Conservation (phyloP, 768 basidiomycete species). For the Suillus hirtellus region DNA sequence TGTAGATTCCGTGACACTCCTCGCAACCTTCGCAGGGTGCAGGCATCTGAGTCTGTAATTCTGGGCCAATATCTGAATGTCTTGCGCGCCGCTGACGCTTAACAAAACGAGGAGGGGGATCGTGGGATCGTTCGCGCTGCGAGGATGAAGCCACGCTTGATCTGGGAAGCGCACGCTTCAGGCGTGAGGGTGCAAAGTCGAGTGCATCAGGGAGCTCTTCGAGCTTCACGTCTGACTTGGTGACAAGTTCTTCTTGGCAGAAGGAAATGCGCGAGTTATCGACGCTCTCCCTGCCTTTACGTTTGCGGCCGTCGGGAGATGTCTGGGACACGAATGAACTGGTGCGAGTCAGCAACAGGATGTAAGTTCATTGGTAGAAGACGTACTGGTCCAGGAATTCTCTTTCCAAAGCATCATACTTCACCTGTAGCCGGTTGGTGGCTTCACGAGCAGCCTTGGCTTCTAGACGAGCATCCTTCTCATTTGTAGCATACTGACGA, state of each 20-base stretch:
- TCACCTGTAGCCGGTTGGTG: constrained; percentile 37
- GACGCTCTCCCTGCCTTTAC: constrained; percentile 1
- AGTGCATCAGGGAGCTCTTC: background rate
- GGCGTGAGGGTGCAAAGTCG: constrained; percentile 10
- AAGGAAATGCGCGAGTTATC: background rate
- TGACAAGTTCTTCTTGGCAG: background rate
- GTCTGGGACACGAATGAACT: background rate
- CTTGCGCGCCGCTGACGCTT: constrained; percentile 30
- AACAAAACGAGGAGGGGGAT: constrained; percentile 8
- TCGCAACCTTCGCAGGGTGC: background rate
- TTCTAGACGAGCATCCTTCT: constrained; percentile 25
- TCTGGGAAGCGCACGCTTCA: constrained; percentile 32
- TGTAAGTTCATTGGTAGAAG: background rate
- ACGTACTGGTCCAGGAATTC: constrained; percentile 17
- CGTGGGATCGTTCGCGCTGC: constrained; percentile 8
- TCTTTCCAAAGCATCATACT: constrained; percentile 32
- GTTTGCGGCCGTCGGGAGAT: constrained; percentile 6
- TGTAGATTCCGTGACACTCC: background rate
- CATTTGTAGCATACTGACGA: constrained; percentile 33
- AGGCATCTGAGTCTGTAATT: background rate
- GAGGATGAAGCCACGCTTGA: constrained; percentile 16
- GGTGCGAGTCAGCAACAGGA: background rate
- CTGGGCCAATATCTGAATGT: constrained; percentile 17
- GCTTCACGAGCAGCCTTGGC: constrained; percentile 41
- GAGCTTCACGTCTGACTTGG: background rate